These are phyloP conservation scores for Madurella fahalii DNA, from an alignment of 2,329 filamentous ascomycete species.

Conservation along the genomic window DNA sequence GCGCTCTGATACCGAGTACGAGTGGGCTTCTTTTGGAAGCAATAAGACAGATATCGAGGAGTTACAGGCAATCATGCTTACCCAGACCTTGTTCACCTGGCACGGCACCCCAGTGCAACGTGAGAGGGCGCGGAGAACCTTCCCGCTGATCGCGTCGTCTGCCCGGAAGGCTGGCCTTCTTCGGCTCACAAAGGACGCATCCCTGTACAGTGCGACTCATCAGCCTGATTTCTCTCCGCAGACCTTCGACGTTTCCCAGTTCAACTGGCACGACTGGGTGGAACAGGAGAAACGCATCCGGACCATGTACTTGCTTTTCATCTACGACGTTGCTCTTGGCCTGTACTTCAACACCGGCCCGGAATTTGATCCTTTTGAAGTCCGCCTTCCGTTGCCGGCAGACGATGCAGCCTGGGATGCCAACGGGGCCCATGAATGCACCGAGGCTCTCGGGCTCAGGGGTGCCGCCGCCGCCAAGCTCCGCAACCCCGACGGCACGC, in stretches of 20 bases:
- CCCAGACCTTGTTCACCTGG: conserved; percentile 62
- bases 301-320: conserved; percentile 60
- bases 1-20: conserved; percentile 37
- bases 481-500: conserved; percentile 59
- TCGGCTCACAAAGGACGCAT: conserved; percentile 46
- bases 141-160: conserved; percentile 53
- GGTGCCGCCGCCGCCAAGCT: conserved; percentile 52
- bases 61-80: conserved; percentile 61
- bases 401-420: conserved; percentile 75
- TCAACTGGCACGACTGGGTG: conserved; percentile 65
- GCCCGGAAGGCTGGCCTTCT: conserved; percentile 55
- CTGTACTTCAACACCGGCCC: conserved; percentile 69
- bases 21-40: conserved; percentile 34
- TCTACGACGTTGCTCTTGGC: conserved; percentile 60
- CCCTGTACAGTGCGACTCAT: conserved; percentile 57
- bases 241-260: conserved; percentile 46
- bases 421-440: conserved; percentile 53
- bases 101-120: conserved; percentile 65
- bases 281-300: conserved; percentile 67
- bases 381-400: conserved; percentile 63
- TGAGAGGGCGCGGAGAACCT: conserved; percentile 56
- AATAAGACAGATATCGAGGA: conserved; percentile 54
- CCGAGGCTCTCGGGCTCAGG: conserved; percentile 59
- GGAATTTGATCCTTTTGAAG: conserved; percentile 59
- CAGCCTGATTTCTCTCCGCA: conserved; percentile 48